Conservation (phyloP, 1,284 basidiomycete species). For the Pseudozyma tsukubaensis region DNA sequence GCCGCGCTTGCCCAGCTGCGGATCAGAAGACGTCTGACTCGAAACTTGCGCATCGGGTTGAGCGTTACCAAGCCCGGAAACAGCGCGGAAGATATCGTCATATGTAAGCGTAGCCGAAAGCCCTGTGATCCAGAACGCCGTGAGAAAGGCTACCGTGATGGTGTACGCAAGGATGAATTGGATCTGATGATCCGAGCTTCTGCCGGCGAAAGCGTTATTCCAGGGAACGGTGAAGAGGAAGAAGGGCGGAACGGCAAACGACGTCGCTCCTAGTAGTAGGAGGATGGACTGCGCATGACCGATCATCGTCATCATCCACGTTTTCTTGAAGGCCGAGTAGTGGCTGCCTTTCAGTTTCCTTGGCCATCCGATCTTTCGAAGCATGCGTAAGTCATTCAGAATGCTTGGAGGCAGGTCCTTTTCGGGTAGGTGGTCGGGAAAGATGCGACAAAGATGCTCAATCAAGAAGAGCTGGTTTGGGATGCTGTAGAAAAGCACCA, state of each 20-base stretch:
- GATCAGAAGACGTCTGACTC: background rate
- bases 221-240: slow-evolving; percentile 15
- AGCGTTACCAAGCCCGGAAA: slow-evolving; percentile 3
- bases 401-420: background rate
- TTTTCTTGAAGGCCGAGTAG: slow-evolving; percentile 23
- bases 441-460: slow-evolving; percentile 17
- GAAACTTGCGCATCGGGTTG: background rate
- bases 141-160: slow-evolving; percentile 12
- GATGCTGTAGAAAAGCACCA: slow-evolving; percentile 8
- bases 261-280: slow-evolving; percentile 3
- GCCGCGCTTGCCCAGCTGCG: no score
- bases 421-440: slow-evolving; percentile 4
- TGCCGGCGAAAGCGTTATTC: background rate
- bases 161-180: slow-evolving; percentile 13
- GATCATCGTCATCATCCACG: slow-evolving; percentile 24
- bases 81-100: slow-evolving; percentile 23
- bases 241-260: background rate
- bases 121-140: slow-evolving; percentile 2
- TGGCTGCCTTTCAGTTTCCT: slow-evolving; percentile 1
- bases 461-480: slow-evolving; percentile 26
- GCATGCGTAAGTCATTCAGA: background rate
- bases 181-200: slow-evolving; percentile 8
- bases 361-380: slow-evolving; percentile 21
- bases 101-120: slow-evolving; percentile 14
- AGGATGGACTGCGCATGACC: slow-evolving; percentile 10